These are phyloP conservation scores for Acacia concinna DNA, from an alignment of 331 rosid species.

Conservation along the genomic window DNA sequence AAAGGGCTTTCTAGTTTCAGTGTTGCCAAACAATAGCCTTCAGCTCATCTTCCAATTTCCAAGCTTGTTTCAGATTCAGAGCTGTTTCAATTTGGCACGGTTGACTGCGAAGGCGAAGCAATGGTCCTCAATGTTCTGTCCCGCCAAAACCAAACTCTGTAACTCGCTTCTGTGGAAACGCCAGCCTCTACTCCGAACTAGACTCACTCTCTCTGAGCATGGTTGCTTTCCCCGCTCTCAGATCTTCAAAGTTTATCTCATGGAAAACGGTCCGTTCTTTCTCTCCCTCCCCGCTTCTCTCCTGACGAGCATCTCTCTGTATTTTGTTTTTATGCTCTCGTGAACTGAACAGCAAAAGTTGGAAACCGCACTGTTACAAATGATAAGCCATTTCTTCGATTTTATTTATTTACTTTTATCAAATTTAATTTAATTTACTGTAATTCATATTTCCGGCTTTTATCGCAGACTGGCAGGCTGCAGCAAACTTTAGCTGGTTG, in stretches of 20 bases:
- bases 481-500: conserved; percentile 80
- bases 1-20: no score
- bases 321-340: background rate
- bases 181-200: background rate
- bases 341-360: background rate
- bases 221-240: conserved; percentile 45
- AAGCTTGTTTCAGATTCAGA: no score
- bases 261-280: conserved; percentile 56
- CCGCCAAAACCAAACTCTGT: background rate
- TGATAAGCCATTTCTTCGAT: background rate
- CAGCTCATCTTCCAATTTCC: no score
- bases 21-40: no score
- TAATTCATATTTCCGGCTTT: background rate
- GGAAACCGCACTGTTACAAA: background rate
- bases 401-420: background rate
- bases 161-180: background rate
- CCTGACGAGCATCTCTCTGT: background rate
- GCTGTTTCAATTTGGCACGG: background rate
- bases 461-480: conserved; percentile 67
- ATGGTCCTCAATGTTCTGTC: background rate
- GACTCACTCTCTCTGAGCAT: conserved; percentile 12
- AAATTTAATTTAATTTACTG: background rate
- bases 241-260: conserved; percentile 55
- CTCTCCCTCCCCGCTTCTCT: background rate
- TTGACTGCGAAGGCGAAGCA: background rate